A percentile compares a stretch with the other conserved stretches of the same genome.
phyloP scores from a whole-genome alignment of 805 yeast genomes.

The Yamadazyma endophytica region DNA sequence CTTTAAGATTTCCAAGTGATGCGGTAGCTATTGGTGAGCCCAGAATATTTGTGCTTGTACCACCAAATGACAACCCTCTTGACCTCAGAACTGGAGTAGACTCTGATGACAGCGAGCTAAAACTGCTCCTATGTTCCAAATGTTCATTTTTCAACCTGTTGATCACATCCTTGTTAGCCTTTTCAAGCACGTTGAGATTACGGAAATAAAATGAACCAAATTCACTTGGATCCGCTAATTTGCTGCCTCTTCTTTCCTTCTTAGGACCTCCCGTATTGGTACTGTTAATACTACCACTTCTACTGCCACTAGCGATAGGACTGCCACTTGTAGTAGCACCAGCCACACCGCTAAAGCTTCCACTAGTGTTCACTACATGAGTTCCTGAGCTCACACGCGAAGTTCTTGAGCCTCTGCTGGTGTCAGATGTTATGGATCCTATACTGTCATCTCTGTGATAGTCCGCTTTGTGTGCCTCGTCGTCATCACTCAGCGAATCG shows the following conservation, averaged over 20 bases:
- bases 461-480: slow-evolving; percentile 5
- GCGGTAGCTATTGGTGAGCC: slow-evolving; percentile 2
- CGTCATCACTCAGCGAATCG: slow-evolving; percentile 34
- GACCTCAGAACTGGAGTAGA: slow-evolving; percentile 34
- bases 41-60: slow-evolving; percentile 1
- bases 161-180: slow-evolving; percentile 90
- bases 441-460: not conserved
- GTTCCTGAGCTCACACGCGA: no score
- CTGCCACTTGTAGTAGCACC: slow-evolving; percentile 8
- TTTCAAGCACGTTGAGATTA: slow-evolving; percentile 84
- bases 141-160: slow-evolving; percentile 84
- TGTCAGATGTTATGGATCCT: not conserved
- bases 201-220: slow-evolving; percentile 93
- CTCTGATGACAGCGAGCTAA: slow-evolving; percentile 48
- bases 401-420: not conserved
- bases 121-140: slow-evolving; percentile 51
- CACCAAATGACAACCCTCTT: slow-evolving; percentile 28
- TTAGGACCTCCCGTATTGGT: slow-evolving; percentile 12
- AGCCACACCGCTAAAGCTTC: slow-evolving; percentile 5
- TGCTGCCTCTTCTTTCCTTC: slow-evolving; percentile 69
- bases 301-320: slow-evolving; percentile 5
- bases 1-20: no score
- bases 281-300: slow-evolving; percentile 9
- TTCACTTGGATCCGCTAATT: slow-evolving; percentile 68
- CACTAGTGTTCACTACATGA: slow-evolving; percentile 4